Evolutionary conservation across 2,329 filamentous ascomycete genomes (phyloP).

Genomic region (Pseudogymnoascus sp.): DNA sequence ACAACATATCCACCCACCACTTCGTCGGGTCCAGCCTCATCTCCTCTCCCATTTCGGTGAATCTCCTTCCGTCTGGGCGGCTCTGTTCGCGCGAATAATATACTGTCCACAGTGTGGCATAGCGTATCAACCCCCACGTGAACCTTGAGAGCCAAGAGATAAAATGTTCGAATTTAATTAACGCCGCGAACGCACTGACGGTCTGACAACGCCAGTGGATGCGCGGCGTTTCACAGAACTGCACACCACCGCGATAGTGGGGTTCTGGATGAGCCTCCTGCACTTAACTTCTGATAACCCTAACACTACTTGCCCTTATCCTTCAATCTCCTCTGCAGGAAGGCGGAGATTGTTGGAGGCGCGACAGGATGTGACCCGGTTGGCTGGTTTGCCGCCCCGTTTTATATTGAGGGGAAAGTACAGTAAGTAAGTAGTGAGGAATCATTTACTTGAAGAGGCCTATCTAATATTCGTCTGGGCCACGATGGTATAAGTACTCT

Average conservation of each 20-base stretch:
- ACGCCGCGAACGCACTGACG: background rate
- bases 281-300: background rate
- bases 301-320: background rate
- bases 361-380: background rate
- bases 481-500: background rate
- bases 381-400: background rate
- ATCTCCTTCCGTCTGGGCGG: background rate
- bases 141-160: background rate
- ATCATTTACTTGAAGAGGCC: background rate
- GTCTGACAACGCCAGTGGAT: background rate
- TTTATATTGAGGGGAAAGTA: background rate
- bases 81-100: background rate
- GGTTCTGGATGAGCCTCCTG: background rate
- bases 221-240: background rate
- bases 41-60: too few species aligned
- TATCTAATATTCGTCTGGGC: background rate
- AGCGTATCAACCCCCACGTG: background rate
- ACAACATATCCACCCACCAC: background rate
- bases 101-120: background rate
- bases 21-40: background rate
- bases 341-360: background rate
- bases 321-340: background rate
- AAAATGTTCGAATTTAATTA: background rate
- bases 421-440: background rate
- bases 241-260: background rate